Conservation (phyloP, 805 yeast genomes). For the Candida nonsorbophila region DNA sequence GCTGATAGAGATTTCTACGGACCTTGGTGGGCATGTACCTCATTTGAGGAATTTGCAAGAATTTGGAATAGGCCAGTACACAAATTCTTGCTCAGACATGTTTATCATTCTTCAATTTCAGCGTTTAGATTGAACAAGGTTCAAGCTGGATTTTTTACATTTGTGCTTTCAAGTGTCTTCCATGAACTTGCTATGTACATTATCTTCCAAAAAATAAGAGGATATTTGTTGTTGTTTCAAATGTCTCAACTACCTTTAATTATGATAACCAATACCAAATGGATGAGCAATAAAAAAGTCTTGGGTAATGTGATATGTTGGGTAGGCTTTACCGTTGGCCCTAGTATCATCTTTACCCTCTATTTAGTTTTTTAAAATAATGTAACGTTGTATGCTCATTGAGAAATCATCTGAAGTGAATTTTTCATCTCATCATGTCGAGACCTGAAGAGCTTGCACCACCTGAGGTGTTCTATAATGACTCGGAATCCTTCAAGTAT, state of each 20-base stretch:
- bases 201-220: conserved; percentile 72
- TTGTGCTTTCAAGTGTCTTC: conserved; percentile 70
- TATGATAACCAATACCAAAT: conserved; percentile 53
- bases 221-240: conserved; percentile 75
- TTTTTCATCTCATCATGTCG: conserved; percentile 51
- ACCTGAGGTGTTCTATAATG: conserved; percentile 92
- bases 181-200: conserved; percentile 94
- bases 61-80: conserved; percentile 96
- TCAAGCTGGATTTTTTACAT: conserved; percentile 73
- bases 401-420: background rate
- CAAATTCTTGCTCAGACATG: conserved; percentile 82
- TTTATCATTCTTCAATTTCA: conserved; percentile 85
- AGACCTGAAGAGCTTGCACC: conserved; percentile 97
- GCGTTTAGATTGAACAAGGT: conserved; percentile 59
- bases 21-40: conserved; percentile 95
- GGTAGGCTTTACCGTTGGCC: conserved; percentile 88
- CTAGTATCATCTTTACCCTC: conserved; percentile 79
- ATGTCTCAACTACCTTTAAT: conserved; percentile 85
- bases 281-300: conserved; percentile 48
- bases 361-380: conserved; percentile 78
- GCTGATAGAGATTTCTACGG: conserved; percentile 93
- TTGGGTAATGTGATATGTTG: conserved; percentile 84
- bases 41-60: conserved; percentile 90
- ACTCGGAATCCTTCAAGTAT: conserved; percentile 82
- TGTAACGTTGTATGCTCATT: no score